Conservation (phyloP, 2,329 filamentous ascomycete species). For the Cytospora piceicola region DNA sequence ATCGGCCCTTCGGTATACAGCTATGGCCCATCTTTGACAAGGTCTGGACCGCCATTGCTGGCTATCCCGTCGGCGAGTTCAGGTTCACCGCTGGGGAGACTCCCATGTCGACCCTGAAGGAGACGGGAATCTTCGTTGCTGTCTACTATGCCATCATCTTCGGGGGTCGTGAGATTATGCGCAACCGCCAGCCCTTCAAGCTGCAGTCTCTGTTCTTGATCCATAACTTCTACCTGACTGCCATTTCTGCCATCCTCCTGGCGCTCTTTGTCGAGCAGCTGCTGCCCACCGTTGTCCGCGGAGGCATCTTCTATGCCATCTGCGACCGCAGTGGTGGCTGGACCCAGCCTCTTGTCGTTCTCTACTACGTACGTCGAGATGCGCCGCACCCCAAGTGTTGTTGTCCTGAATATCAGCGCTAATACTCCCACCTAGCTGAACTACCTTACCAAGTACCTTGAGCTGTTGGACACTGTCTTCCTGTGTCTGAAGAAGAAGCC, state of each 20-base stretch:
- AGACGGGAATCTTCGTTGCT: constrained; percentile 78
- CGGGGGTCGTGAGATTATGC: constrained; percentile 90
- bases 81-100: constrained; percentile 79
- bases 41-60: constrained; percentile 74
- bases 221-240: constrained; percentile 93
- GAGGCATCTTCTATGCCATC: constrained; percentile 88
- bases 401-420: constrained; percentile 37
- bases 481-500: constrained; percentile 99
- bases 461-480: constrained; percentile 94
- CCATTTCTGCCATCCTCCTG: constrained; percentile 79
- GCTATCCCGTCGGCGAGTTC: constrained; percentile 87
- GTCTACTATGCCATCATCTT: constrained; percentile 95
- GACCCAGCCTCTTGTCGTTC: constrained; percentile 88
- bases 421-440: constrained; percentile 69
- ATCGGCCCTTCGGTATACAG: constrained; percentile 87
- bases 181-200: constrained; percentile 81
- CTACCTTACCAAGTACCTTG: constrained; percentile 97
- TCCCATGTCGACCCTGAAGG: constrained; percentile 86
- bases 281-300: constrained; percentile 76
- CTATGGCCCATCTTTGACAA: constrained; percentile 96
- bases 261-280: constrained; percentile 90
- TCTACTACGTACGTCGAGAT: constrained; percentile 83
- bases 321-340: constrained; percentile 83
- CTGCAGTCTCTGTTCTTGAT: constrained; percentile 89
- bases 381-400: background rate